Conservation (phyloP, 441 rosid genomes). For the Breynia disticha region DNA sequence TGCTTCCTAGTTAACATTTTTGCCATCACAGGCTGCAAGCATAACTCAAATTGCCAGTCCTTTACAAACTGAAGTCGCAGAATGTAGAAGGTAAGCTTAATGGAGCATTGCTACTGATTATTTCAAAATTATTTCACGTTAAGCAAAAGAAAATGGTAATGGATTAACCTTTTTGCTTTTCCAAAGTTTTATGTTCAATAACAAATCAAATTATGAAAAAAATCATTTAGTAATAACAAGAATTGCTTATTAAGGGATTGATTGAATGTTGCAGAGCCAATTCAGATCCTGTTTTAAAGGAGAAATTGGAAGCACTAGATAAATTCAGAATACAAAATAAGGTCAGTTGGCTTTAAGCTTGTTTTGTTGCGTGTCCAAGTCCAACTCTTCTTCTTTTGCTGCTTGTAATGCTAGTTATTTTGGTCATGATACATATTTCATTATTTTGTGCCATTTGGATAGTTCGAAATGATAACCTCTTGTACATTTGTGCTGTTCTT, state of each 20-base stretch:
- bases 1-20: background rate
- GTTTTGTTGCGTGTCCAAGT: background rate
- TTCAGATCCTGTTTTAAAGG: slow-evolving; percentile 18
- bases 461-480: no score
- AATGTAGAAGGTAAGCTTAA: slow-evolving; percentile 26
- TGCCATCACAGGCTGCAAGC: slow-evolving; percentile 25
- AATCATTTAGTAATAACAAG: no score
- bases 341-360: slow-evolving; percentile 24
- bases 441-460: no score
- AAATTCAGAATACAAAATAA: slow-evolving; percentile 28
- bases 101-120: no score
- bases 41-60: slow-evolving; percentile 12
- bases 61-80: slow-evolving; percentile 26
- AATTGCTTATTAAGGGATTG: slow-evolving; percentile 6
- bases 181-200: no score
- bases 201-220: no score
- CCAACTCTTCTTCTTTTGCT: no score
- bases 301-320: slow-evolving; percentile 28
- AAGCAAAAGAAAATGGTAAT: no score
- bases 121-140: no score
- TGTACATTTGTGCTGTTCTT: no score
- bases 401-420: no score
- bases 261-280: slow-evolving; percentile 21
- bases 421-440: background rate
- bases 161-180: no score